Evolutionary conservation across 192 early-diverging fungal species (phyloP).

Genomic region (Rhizophagus clarus): DNA sequence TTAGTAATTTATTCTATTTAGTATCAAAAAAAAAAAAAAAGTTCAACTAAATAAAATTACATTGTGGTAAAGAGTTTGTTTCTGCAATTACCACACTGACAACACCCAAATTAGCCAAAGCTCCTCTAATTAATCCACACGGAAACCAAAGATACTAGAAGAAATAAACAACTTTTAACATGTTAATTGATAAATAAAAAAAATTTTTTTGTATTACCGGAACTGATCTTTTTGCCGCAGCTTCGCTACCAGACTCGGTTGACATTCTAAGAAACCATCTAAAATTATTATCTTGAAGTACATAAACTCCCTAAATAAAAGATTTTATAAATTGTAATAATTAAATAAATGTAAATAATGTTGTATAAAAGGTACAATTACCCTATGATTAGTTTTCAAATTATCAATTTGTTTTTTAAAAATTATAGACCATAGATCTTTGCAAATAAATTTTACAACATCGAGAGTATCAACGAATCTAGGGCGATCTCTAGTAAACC

Average conservation of each 20-base stretch:
- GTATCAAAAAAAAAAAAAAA: background rate
- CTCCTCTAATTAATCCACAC: constrained; percentile 95
- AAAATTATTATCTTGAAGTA: constrained; percentile 97
- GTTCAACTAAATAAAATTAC: constrained; percentile 45
- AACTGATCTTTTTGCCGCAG: constrained; percentile 75
- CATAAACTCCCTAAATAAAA: constrained; percentile 82
- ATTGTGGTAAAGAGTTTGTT: constrained; percentile 79
- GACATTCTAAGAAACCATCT: constrained; percentile 95
- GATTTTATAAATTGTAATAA: background rate
- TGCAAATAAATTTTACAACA: constrained; percentile 98
- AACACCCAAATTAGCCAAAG: constrained; percentile 88
- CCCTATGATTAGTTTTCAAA: constrained; percentile 97
- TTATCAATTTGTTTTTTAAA: constrained; percentile 99
- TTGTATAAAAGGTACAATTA: constrained; percentile 36
- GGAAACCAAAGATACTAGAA: constrained; percentile 90
- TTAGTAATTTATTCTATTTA: background rate
- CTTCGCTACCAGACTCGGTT: constrained; percentile 71
- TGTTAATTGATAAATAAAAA: background rate
- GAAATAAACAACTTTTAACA: background rate
- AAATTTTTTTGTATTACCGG: constrained; percentile 55
- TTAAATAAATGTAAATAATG: background rate
- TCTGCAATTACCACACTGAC: constrained; percentile 86
- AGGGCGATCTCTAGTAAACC: constrained; percentile 81
- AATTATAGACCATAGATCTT: constrained; percentile 93
- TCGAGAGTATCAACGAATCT: constrained; percentile 94